Conservation (phyloP, 1,284 basidiomycete species). For the Boletus sp. region DNA sequence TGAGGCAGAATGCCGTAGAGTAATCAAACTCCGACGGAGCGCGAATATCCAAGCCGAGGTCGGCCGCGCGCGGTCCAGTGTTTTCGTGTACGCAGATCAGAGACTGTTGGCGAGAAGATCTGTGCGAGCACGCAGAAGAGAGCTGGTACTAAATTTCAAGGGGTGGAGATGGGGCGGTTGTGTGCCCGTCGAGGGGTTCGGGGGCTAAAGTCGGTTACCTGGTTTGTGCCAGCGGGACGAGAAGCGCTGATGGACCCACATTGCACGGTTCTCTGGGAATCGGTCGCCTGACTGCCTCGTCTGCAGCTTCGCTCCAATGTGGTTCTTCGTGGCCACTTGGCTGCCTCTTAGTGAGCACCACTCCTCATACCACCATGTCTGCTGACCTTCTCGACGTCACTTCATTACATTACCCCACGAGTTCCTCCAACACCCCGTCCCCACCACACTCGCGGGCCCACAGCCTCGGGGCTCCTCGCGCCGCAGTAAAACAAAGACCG, state of each 20-base stretch:
- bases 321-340: not conserved
- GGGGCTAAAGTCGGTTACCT: constrained; percentile 11
- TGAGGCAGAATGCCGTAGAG: constrained; percentile 28
- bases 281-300: constrained; percentile 13
- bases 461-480: constrained; percentile 4
- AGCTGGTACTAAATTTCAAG: not conserved
- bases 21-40: constrained; percentile 36
- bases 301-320: constrained; percentile 10
- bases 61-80: not conserved
- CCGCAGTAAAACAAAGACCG: constrained; percentile 31
- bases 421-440: constrained; percentile 22
- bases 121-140: not conserved
- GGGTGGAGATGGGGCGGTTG: not conserved
- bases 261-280: not conserved
- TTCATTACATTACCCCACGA: constrained; percentile 11
- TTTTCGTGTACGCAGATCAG: not conserved
- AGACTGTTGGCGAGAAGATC: not conserved
- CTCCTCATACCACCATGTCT: constrained; percentile 10
- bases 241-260: constrained; percentile 11
- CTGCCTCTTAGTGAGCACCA: not conserved
- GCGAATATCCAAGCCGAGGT: constrained; percentile 28
- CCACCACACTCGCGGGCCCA: constrained; percentile 17
- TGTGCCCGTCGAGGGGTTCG: constrained; percentile 7
- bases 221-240: constrained; percentile 14
- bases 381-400: not conserved